A percentile compares a stretch with the other conserved stretches of the same genome.
These are phyloP conservation scores for Mycena epipterygia DNA, from an alignment of 768 basidiomycete species.

Conservation along the genomic window DNA sequence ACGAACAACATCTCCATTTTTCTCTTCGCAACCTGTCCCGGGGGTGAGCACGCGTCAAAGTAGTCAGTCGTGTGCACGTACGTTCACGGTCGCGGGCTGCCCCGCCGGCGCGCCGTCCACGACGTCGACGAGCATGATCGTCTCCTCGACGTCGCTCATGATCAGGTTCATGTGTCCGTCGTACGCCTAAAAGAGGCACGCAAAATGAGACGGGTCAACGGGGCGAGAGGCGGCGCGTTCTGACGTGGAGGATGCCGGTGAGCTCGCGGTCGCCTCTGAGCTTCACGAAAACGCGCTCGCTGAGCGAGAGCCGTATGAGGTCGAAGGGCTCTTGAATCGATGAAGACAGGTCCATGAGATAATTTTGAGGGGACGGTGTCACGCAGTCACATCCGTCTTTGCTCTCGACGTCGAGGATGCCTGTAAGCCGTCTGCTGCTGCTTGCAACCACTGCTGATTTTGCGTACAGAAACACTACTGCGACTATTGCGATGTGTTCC, in stretches of 20 bases:
- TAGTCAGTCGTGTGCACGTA: slow-evolving; percentile 46
- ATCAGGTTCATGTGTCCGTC: slow-evolving; percentile 99
- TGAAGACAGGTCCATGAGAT: slow-evolving; percentile 72
- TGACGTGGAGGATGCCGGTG: slow-evolving; percentile 91
- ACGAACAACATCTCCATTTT: slow-evolving; percentile 99
- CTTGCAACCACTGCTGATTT: slow-evolving; percentile 23
- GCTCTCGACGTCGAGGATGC: slow-evolving; percentile 60
- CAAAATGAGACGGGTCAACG: slow-evolving; percentile 27
- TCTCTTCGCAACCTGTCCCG: slow-evolving; percentile 84
- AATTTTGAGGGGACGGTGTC: slow-evolving; percentile 28
- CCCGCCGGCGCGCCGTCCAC: slow-evolving; percentile 73
- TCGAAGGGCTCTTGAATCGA: slow-evolving; percentile 97
- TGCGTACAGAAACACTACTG: slow-evolving; percentile 90
- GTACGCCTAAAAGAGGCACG: slow-evolving; percentile 83
- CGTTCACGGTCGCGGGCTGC: slow-evolving; percentile 73
- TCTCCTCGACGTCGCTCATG: slow-evolving; percentile 97
- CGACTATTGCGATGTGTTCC: slow-evolving; percentile 93
- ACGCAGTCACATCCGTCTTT: slow-evolving; percentile 9
- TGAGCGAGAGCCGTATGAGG: slow-evolving; percentile 94
- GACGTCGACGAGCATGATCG: slow-evolving; percentile 93
- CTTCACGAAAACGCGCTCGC: slow-evolving; percentile 98
- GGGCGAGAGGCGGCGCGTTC: slow-evolving; percentile 44
- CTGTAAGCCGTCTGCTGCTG: slow-evolving; percentile 73
- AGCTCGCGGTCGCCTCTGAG: slow-evolving; percentile 94
- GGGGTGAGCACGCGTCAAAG: neutral